These are phyloP conservation scores for Bertia moriformis DNA, from an alignment of 2,329 filamentous ascomycete species.

Conservation along the genomic window DNA sequence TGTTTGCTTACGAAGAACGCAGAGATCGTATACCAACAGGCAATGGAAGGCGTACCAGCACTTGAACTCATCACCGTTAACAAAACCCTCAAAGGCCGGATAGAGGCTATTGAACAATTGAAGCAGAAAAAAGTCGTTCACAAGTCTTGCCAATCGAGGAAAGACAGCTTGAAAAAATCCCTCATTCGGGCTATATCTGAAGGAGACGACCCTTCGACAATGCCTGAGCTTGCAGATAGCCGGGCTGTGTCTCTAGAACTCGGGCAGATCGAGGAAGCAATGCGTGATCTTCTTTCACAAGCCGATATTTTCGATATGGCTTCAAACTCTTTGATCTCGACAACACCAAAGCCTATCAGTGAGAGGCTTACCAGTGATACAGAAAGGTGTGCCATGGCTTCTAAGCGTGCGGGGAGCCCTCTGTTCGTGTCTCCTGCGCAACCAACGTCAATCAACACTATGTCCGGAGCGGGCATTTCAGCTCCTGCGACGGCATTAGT, in stretches of 20 bases:
- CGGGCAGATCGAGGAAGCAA: neutral
- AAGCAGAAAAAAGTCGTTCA: slow-evolving; percentile 11
- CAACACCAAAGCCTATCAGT: neutral
- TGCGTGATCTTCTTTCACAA: neutral
- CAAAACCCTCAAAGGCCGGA: neutral
- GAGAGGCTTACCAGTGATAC: neutral
- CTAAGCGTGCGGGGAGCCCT: too few species aligned
- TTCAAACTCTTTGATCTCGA: neutral
- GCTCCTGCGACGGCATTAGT: neutral
- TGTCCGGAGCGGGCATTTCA: too few species aligned
- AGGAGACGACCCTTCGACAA: slow-evolving; percentile 10
- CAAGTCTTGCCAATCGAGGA: slow-evolving; percentile 11
- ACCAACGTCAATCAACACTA: too few species aligned
- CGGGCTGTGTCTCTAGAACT: neutral
- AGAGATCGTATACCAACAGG: neutral
- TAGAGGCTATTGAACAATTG: slow-evolving; percentile 14
- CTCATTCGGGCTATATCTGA: slow-evolving; percentile 18
- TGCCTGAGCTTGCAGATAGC: slow-evolving; percentile 19
- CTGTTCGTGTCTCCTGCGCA: too few species aligned
- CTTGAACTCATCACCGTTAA: neutral
- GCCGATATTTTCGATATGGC: neutral
- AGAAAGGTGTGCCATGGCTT: too few species aligned
- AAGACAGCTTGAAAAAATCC: slow-evolving; percentile 15
- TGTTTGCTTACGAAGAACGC: neutral
- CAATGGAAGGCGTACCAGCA: neutral